Evolutionary conservation across 306 rosid genomes (phyloP).

Genomic region (Glycine latifolia): DNA sequence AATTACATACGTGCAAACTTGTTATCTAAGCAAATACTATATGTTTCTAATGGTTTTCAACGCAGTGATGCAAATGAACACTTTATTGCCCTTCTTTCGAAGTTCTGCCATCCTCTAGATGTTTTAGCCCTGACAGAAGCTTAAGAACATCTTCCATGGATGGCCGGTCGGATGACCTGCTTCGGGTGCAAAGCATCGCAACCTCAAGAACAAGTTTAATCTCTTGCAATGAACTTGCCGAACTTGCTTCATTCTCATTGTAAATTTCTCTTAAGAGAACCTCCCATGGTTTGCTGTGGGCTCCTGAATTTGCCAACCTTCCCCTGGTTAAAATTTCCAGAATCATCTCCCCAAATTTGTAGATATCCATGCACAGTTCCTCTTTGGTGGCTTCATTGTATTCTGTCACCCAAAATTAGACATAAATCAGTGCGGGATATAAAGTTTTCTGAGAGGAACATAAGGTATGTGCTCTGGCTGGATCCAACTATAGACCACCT

Average conservation of each 20-base stretch:
- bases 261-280: conserved; percentile 67
- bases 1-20: conserved; percentile 57
- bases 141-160: conserved; percentile 76
- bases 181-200: conserved; percentile 77
- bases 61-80: conserved; percentile 43
- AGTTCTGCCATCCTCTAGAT: conserved; percentile 48
- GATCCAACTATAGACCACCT: neutral
- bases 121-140: conserved; percentile 69
- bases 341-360: conserved; percentile 74
- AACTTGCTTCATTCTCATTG: conserved; percentile 62
- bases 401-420: conserved; percentile 55
- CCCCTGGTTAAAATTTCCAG: conserved; percentile 74
- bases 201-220: conserved; percentile 67
- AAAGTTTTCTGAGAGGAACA: conserved; percentile 9
- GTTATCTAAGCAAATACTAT: conserved; percentile 47
- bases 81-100: conserved; percentile 47
- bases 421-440: conserved; percentile 21
- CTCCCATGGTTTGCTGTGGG: conserved; percentile 66
- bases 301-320: conserved; percentile 64
- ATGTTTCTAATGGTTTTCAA: conserved; percentile 32
- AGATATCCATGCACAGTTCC: conserved; percentile 74
- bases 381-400: conserved; percentile 59
- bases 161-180: conserved; percentile 68
- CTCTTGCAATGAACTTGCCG: conserved; percentile 60
- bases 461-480: neutral